A percentile compares a stretch with the other conserved stretches of the same genome.
These are phyloP conservation scores for Starmerella floricola DNA, from an alignment of 805 yeast species.

Conservation along the genomic window DNA sequence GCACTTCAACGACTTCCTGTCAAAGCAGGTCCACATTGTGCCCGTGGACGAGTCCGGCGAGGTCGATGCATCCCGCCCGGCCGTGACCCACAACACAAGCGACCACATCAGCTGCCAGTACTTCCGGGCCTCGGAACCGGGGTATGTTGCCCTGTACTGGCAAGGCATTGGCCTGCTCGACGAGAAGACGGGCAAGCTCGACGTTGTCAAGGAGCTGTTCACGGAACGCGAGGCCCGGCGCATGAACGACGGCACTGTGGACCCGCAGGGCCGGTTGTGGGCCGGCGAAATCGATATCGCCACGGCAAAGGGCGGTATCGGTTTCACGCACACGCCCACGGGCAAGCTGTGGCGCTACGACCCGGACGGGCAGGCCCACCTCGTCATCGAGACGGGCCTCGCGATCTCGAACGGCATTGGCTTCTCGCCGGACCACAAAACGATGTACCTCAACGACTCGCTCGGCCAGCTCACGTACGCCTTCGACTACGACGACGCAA, in stretches of 20 bases:
- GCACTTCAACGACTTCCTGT: slow-evolving; percentile 29
- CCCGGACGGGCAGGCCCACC: slow-evolving; percentile 26
- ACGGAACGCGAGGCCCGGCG: slow-evolving; percentile 30
- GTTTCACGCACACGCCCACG: slow-evolving; percentile 22
- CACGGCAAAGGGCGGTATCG: slow-evolving; percentile 25
- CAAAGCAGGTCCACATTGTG: slow-evolving; percentile 26
- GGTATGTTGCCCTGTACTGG: slow-evolving; percentile 28
- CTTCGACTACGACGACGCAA: slow-evolving; percentile 33
- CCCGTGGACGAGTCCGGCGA: slow-evolving; percentile 24
- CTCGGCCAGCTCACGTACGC: slow-evolving; percentile 37
- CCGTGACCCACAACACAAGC: slow-evolving; percentile 21
- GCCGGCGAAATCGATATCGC: slow-evolving; percentile 32
- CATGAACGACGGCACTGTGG: slow-evolving; percentile 74
- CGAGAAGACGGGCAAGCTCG: slow-evolving; percentile 29
- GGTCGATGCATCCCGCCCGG: slow-evolving; percentile 11
- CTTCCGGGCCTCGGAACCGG: slow-evolving; percentile 26
- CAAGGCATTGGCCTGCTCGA: slow-evolving; percentile 30
- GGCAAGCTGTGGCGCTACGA: slow-evolving; percentile 31
- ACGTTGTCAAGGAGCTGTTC: slow-evolving; percentile 27
- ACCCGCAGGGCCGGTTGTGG: slow-evolving; percentile 64
- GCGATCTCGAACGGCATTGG: slow-evolving; percentile 49
- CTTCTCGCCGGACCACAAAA: slow-evolving; percentile 36
- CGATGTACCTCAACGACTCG: slow-evolving; percentile 44
- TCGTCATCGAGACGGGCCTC: slow-evolving; percentile 25
- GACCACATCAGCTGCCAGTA: slow-evolving; percentile 29